Percentiles rank a stretch among this genome's conserved stretches.
Conservation (phyloP, 176 grass and related monocot genomes). For the Tillandsia fasciculata region DNA sequence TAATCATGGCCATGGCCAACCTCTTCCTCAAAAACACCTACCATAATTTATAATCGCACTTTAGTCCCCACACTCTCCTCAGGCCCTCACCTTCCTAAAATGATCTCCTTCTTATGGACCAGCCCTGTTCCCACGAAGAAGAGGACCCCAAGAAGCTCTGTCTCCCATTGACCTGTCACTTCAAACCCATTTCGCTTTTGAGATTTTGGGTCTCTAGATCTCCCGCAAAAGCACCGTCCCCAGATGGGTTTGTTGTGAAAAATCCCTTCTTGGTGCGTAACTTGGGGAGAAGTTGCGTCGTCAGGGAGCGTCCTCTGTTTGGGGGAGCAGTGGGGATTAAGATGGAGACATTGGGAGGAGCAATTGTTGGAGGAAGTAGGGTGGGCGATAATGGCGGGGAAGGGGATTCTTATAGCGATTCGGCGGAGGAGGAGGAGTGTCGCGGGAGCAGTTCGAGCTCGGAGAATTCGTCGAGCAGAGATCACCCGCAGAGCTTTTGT, state of each 20-base stretch:
- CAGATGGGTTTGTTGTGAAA: conserved; percentile 14
- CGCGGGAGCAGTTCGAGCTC: conserved; percentile 24
- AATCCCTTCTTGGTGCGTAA: conserved; percentile 20
- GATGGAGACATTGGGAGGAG: conserved; percentile 17
- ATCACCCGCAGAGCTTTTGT: not conserved
- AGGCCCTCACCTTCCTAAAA: not conserved
- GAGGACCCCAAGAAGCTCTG: conserved; percentile 13
- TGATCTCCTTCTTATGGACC: conserved; percentile 28
- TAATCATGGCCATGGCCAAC: conserved; percentile 7
- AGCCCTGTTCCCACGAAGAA: not conserved
- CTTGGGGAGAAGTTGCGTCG: not conserved
- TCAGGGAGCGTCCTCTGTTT: conserved; percentile 19
- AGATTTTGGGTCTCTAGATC: conserved; percentile 10
- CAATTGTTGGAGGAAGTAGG: not conserved
- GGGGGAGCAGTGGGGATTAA: not conserved
- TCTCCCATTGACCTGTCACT: conserved; percentile 17
- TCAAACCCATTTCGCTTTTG: conserved; percentile 1
- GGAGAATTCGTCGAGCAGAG: conserved; percentile 17
- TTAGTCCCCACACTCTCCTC: conserved; percentile 14
- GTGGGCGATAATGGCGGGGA: not conserved
- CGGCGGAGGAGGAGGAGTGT: not conserved
- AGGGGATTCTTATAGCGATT: conserved; percentile 24
- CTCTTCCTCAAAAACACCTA: conserved; percentile 8
- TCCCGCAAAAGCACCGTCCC: conserved; percentile 5
- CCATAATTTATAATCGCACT: not conserved